Base-by-base conservation (phyloP, 805 yeast species). In the Candida koratica region DNA sequence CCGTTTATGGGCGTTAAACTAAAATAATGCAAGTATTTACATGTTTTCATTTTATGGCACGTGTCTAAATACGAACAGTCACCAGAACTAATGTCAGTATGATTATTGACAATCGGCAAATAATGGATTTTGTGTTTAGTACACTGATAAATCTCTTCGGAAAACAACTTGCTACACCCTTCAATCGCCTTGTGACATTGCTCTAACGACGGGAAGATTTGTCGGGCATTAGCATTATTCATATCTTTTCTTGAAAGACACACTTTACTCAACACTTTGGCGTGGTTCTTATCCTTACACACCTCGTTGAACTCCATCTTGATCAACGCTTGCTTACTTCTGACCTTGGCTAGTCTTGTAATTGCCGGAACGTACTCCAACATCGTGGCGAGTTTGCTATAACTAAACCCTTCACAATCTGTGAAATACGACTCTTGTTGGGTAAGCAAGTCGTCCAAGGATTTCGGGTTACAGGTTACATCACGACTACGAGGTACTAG, bases 61-160 rank as follows among this genome's bases (percentile, higher is more conserved):
- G 97, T 88, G 53, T 89, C 97, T 41, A 89, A 68, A 53, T 89
- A 89, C 7, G 96, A 88, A 55, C 97, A 89, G 57, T 89, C 97
- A 1, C 96, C 97, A 6, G 86, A 55, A 12, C 69, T 60, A 2
- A 61, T 37, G 49, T 90, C 97, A 0, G 96, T 87, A 38, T 75
- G 79, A 11, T 55, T 46, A 36, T 49, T 52, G 16, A 53, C 39
- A 4, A 60, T 45, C 2, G 66, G 64, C 14, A 62, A 41, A 34
- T 38, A 55, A 41, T 62, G 68, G 12, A 49, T 49, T 31, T 55
- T 61, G 5, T 22, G 30, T 19, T 46, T 47, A 7, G 51, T 39
- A 38, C 66, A 60, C 23, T 47, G 43, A 25, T 41, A 50, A 2
- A 52, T 34, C 8, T 51, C 55, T 13, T 42, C 39, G 2, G 49